Percentiles rank a stretch among this genome's conserved stretches.
phyloP scores from a whole-genome alignment of 2,329 filamentous ascomycete species.

The Xylariaceae sp. region DNA sequence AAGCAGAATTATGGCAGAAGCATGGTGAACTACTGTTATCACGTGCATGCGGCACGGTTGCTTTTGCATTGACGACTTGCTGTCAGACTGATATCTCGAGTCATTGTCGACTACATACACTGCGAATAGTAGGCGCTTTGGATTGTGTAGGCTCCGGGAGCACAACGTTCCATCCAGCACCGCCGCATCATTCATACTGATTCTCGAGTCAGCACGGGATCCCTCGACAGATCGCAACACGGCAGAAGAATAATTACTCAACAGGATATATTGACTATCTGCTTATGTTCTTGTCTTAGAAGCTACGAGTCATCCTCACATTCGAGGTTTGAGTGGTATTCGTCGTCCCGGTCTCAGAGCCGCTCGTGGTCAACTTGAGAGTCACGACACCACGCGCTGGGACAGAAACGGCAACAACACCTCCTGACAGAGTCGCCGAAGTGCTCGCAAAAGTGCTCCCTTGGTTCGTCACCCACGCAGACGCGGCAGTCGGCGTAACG shows the following conservation, averaged over 20 bases:
- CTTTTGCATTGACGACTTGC: too few relatives aligned
- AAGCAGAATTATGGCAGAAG: too few relatives aligned
- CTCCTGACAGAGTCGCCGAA: slow-evolving; percentile 4
- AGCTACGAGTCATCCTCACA: neutral
- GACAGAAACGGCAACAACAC: slow-evolving; percentile 13
- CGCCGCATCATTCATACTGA: slow-evolving; percentile 2
- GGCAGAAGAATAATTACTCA: neutral
- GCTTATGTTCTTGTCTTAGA: neutral
- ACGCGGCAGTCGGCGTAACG: slow-evolving; percentile 6
- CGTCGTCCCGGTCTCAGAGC: neutral
- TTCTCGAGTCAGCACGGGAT: neutral
- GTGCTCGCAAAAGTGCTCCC: slow-evolving; percentile 11
- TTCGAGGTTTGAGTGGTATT: neutral
- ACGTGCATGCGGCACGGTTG: too few relatives aligned
- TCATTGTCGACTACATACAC: neutral
- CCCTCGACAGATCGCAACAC: too few relatives aligned
- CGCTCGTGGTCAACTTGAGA: slow-evolving; percentile 11
- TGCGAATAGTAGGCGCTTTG: slow-evolving; percentile 2
- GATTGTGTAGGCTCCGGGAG: neutral
- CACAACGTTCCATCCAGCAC: neutral
- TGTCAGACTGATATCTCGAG: too few relatives aligned
- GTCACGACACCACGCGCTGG: slow-evolving; percentile 18
- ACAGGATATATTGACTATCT: neutral
- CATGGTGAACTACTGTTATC: too few relatives aligned
- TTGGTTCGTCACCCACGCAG: slow-evolving; percentile 17